These are phyloP conservation scores for Suillus clintonianus DNA, from an alignment of 768 basidiomycete genomes.

Conservation along the genomic window DNA sequence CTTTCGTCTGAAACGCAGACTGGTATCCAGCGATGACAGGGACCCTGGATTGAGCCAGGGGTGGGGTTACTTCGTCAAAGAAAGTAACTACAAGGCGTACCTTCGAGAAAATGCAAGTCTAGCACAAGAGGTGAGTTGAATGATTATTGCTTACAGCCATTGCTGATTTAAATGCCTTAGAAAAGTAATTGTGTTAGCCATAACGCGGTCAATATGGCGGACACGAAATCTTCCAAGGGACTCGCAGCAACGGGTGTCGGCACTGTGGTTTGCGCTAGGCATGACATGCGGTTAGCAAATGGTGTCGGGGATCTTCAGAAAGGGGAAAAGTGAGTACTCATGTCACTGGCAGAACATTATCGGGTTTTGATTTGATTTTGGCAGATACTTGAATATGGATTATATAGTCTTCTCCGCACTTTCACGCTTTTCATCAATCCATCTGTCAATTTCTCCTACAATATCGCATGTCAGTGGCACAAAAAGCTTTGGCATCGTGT, in stretches of 20 bases:
- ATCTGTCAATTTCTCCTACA: background rate
- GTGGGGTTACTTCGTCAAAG: slow-evolving; percentile 22
- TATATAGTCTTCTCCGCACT: slow-evolving; percentile 1
- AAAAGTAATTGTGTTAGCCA: background rate
- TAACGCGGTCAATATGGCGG: background rate
- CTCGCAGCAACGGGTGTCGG: background rate
- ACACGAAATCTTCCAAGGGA: background rate
- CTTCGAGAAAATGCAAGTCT: slow-evolving; percentile 1
- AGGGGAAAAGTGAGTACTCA: slow-evolving; percentile 28
- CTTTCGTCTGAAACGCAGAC: slow-evolving; percentile 17
- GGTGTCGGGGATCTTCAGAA: slow-evolving; percentile 31
- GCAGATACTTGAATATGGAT: slow-evolving; percentile 6
- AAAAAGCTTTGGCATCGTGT: background rate
- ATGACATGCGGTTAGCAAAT: slow-evolving; percentile 11
- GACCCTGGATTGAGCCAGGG: slow-evolving; percentile 24
- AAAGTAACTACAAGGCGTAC: slow-evolving; percentile 14
- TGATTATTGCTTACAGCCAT: background rate
- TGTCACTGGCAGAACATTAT: too few relatives aligned
- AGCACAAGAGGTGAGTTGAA: background rate
- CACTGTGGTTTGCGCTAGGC: slow-evolving; percentile 10
- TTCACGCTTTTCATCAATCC: background rate
- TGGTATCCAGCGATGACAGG: slow-evolving; percentile 5
- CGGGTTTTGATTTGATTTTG: background rate
- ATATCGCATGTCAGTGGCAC: too few relatives aligned
- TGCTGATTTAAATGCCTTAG: background rate